These are phyloP conservation scores for Clohesyomyces aquaticus DNA, from an alignment of 495 filamentous ascomycete genomes.

Conservation along the genomic window DNA sequence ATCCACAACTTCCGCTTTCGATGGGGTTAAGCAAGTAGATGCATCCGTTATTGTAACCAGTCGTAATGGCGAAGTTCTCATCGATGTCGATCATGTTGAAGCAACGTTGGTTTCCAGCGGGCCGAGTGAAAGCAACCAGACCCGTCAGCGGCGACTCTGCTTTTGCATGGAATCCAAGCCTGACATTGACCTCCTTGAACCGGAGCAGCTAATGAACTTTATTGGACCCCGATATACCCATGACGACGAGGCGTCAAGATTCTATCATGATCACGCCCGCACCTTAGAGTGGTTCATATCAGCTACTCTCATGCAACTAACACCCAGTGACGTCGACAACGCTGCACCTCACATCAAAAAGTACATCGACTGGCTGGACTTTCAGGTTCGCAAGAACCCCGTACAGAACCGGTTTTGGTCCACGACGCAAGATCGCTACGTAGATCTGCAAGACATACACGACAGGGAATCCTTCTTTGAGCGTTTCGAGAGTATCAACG, in stretches of 20 bases:
- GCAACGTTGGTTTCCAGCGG: not conserved
- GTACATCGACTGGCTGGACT: not conserved
- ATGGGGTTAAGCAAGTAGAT: not conserved
- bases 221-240: not conserved
- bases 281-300: not conserved
- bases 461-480: no score
- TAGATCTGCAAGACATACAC: no score
- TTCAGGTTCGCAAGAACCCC: not conserved
- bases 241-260: no score
- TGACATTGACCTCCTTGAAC: not conserved
- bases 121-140: not conserved
- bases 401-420: not conserved
- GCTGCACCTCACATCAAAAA: not conserved
- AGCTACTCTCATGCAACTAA: not conserved
- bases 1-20: not conserved
- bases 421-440: not conserved
- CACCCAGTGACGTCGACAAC: not conserved
- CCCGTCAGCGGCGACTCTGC: not conserved
- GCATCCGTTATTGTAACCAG: not conserved
- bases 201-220: not conserved
- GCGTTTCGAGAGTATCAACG: not conserved
- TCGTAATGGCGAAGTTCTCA: not conserved
- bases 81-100: conserved; percentile 1
- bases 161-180: not conserved
- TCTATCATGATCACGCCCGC: not conserved